Percentiles rank a stretch among this genome's conserved stretches.
Conservation (phyloP, 345 rosid species). For the Erucastrum elatum region DNA sequence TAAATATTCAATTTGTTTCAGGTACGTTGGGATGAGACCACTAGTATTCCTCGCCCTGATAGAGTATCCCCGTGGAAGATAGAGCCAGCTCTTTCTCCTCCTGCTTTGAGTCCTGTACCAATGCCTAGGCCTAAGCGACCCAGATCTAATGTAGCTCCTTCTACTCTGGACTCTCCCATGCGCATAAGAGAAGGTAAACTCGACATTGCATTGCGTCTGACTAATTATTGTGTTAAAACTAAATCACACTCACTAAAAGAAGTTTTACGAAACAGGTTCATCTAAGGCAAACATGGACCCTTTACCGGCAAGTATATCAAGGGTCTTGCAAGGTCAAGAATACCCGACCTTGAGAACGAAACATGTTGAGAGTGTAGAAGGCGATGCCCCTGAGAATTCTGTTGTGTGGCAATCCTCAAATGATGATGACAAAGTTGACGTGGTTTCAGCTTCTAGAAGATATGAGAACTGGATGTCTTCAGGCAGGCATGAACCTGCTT, state of each 20-base stretch:
- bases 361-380: conserved; percentile 48
- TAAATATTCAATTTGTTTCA: conserved; percentile 32
- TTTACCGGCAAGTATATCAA: conserved; percentile 55
- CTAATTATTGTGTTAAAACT: not conserved
- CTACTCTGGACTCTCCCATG: conserved; percentile 62
- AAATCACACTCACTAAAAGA: not conserved
- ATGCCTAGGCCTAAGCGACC: conserved; percentile 64
- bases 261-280: conserved; percentile 39
- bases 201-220: not conserved
- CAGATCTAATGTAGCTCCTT: conserved; percentile 50
- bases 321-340: conserved; percentile 87
- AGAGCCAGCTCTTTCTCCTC: conserved; percentile 81
- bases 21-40: conserved; percentile 91
- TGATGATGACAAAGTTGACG: conserved; percentile 60
- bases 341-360: conserved; percentile 66
- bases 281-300: conserved; percentile 55
- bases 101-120: conserved; percentile 64
- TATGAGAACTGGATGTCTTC: conserved; percentile 53
- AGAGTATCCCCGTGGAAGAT: conserved; percentile 90
- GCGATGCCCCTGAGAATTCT: conserved; percentile 59
- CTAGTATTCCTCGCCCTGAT: conserved; percentile 70
- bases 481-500: conserved; percentile 56
- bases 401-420: conserved; percentile 53
- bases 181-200: conserved; percentile 63
- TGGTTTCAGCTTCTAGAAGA: conserved; percentile 50